These are phyloP conservation scores for Thalassiosira profunda DNA, from an alignment of 108 stramenopile species.

Conservation along the genomic window DNA sequence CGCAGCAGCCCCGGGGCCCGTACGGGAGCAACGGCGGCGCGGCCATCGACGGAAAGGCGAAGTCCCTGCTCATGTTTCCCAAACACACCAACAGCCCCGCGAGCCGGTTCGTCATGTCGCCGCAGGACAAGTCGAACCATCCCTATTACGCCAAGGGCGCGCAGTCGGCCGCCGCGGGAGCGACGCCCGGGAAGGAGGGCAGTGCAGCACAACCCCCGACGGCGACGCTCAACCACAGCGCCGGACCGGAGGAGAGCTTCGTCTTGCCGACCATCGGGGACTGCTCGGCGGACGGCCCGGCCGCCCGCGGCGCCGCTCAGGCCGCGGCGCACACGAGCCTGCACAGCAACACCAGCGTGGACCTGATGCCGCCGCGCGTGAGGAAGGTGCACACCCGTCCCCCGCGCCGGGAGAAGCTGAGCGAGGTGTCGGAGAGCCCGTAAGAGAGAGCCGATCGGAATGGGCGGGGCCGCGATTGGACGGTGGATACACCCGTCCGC, in stretches of 20 bases:
- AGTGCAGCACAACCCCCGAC: conserved; percentile 6
- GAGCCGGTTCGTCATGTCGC: conserved; percentile 47
- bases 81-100: conserved; percentile 48
- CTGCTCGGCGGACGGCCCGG: conserved; percentile 30
- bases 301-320: too few relatives aligned
- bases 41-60: conserved; percentile 36
- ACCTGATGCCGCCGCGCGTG: conserved; percentile 17
- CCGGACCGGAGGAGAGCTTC: conserved; percentile 45
- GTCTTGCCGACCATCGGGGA: conserved; percentile 49
- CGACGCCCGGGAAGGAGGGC: neutral
- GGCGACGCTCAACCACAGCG: conserved; percentile 37
- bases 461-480: too few relatives aligned
- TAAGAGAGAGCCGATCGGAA: too few relatives aligned
- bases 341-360: conserved; percentile 6
- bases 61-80: conserved; percentile 44
- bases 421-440: neutral
- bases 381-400: conserved; percentile 27
- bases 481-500: too few relatives aligned
- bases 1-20: too few relatives aligned
- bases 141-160: conserved; percentile 19
- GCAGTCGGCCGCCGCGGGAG: neutral
- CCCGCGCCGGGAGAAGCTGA: conserved; percentile 5
- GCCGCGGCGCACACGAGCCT: neutral
- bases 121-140: conserved; percentile 38
- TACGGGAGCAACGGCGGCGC: neutral